Base-by-base conservation (phyloP, 805 yeast genomes). In the Zygotorulaspora florentina region DNA sequence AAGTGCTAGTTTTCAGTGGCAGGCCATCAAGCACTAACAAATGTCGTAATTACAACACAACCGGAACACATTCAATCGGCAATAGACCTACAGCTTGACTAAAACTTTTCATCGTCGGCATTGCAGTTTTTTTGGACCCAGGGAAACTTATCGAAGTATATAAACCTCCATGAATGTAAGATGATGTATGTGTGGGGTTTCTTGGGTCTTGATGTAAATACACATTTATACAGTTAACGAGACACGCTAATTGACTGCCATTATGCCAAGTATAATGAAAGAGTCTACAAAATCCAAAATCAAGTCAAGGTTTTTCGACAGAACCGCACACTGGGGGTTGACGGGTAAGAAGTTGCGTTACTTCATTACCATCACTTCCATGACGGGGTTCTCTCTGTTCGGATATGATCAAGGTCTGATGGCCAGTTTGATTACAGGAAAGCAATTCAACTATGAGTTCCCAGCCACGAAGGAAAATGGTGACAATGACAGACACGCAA, bases 391-490 rank as follows among this genome's bases (percentile, higher is more conserved):
- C 63, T 73, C 80, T 8, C 72, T 84, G 43, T 84, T 85, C 57
- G 91, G 91, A 46, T 85, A 83, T 56, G 88, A 85, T 59, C 91
- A 85, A 64, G 91, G 91, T 61, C 76, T 85, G 41, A 83, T 84
- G 88, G 74, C 84, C 26, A 77, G 80, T 55, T 63, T 80, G 38
- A 75, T 81, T 43, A 71, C 76, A 8, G 85, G 87, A 53, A 72
- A 72, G 6, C 77, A 83, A 73, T 79, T 85, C 60, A 77, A 75
- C 59, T 64, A 72, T 38, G 85, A 82, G 29, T 83, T 85, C 66
- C 83, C 86, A 2, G 68, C 77, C 55, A 63, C 79, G 53, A 58
- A 64, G 47, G 46, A 61, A 15, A 52, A 47, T 8, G 44, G 50
- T 23, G 57, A 50, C 13, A 42, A 66, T 28, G 56, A 56, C 47